Evolutionary conservation across 1,284 basidiomycete species (phyloP).

Genomic region (Puccinia hordei): DNA sequence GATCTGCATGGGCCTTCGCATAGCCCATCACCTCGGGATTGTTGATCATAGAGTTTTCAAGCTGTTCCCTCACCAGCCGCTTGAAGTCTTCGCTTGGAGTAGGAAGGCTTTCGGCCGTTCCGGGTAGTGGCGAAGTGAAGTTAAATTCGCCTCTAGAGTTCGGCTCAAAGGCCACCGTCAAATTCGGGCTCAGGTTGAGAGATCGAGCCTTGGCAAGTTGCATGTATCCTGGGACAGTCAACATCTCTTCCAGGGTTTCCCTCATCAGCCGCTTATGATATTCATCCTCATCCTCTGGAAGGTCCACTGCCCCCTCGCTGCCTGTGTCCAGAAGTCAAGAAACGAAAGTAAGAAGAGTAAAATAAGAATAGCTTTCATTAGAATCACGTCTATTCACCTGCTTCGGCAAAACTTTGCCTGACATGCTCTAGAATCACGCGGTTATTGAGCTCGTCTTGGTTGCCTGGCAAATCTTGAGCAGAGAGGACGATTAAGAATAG

Average conservation of each 20-base stretch:
- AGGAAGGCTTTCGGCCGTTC: background rate
- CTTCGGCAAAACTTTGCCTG: background rate
- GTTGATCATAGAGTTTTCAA: background rate
- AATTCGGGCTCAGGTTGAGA: background rate
- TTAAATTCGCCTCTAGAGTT: background rate
- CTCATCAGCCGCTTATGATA: background rate
- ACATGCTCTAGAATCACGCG: background rate
- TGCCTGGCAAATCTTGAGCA: background rate
- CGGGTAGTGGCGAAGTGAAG: background rate
- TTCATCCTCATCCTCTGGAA: background rate
- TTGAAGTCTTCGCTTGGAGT: background rate
- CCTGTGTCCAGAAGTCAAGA: background rate
- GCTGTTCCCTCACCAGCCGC: background rate
- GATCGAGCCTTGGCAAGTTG: conserved; percentile 6
- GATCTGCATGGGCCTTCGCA: background rate
- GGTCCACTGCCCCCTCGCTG: background rate
- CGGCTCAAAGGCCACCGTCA: background rate
- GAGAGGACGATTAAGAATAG: background rate
- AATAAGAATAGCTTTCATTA: background rate
- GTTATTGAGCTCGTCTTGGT: background rate
- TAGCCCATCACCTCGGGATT: background rate
- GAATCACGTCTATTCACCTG: background rate
- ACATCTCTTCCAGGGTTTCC: background rate
- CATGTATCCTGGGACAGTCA: background rate
- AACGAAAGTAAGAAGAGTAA: background rate